phyloP scores from a whole-genome alignment of 2,329 filamentous ascomycete species.

The Drechslerella dactyloides region DNA sequence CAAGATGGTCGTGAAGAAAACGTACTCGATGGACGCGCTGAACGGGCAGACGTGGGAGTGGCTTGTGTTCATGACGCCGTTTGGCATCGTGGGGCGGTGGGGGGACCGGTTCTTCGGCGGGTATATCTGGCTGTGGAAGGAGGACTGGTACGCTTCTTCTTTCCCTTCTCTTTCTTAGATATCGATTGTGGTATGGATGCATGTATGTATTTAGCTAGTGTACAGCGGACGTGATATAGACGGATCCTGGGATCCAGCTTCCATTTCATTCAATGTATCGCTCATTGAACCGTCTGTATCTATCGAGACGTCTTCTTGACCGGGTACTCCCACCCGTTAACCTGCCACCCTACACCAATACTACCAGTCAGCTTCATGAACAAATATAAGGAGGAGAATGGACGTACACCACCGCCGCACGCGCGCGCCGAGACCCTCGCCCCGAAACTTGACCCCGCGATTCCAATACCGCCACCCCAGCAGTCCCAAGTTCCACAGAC shows the following conservation, averaged over 20 bases:
- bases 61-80: slow-evolving; percentile 42
- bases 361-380: background rate
- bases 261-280: background rate
- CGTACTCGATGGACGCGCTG: slow-evolving; percentile 6
- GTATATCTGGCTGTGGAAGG: slow-evolving; percentile 45
- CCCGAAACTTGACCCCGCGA: slow-evolving; percentile 74
- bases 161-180: slow-evolving; percentile 8
- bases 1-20: slow-evolving; percentile 26
- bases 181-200: slow-evolving; percentile 5
- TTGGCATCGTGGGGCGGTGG: slow-evolving; percentile 43
- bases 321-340: slow-evolving; percentile 43
- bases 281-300: too few species aligned
- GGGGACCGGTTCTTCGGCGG: slow-evolving; percentile 13
- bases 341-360: slow-evolving; percentile 33
- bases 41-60: slow-evolving; percentile 19
- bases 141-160: slow-evolving; percentile 26
- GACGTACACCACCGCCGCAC: slow-evolving; percentile 78
- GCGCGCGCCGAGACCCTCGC: slow-evolving; percentile 75
- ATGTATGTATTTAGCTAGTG: background rate
- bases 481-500: slow-evolving; percentile 84
- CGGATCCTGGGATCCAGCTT: background rate
- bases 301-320: slow-evolving; percentile 4
- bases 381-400: background rate
- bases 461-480: slow-evolving; percentile 93
- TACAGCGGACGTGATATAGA: background rate